phyloP scores from a whole-genome alignment of 768 basidiomycete species.

The Leccinum broughii region DNA sequence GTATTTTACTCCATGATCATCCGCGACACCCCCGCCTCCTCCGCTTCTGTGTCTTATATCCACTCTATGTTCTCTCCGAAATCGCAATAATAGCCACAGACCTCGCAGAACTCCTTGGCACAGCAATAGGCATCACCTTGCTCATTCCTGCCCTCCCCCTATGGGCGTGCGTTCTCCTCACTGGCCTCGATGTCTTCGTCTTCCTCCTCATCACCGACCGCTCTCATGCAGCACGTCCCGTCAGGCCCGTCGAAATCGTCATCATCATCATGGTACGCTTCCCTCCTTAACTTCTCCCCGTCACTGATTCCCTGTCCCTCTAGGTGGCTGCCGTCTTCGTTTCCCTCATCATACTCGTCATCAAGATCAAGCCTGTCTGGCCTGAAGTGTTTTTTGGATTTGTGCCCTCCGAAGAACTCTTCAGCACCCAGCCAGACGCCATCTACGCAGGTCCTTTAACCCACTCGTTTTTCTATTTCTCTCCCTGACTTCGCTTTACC shows the following conservation, averaged over 20 bases:
- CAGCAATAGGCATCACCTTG: conserved; percentile 57
- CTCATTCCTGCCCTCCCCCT: conserved; percentile 50
- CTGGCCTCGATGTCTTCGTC: conserved; percentile 49
- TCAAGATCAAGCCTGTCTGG: conserved; percentile 44
- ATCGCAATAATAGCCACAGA: conserved; percentile 58
- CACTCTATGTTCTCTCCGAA: conserved; percentile 46
- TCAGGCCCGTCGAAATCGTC: conserved; percentile 39
- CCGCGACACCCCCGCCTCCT: conserved; percentile 38
- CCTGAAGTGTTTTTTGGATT: conserved; percentile 43
- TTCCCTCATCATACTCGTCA: conserved; percentile 43
- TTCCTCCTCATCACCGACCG: conserved; percentile 45
- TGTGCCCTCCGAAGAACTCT: conserved; percentile 32
- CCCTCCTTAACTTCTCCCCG: background rate
- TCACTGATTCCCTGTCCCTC: background rate
- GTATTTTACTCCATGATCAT: conserved; percentile 47
- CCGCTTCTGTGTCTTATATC: conserved; percentile 45
- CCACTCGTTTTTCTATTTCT: conserved; percentile 4
- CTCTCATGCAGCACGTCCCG: conserved; percentile 32
- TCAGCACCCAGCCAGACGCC: conserved; percentile 41
- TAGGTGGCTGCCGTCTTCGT: conserved; percentile 28
- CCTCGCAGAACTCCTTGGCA: conserved; percentile 60
- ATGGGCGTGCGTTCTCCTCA: conserved; percentile 50
- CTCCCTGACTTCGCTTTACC: conserved; percentile 16
- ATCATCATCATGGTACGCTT: conserved; percentile 35
- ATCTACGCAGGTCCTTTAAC: conserved; percentile 33